Conservation (phyloP, 345 rosid species). For the Syzygium oleosum region DNA sequence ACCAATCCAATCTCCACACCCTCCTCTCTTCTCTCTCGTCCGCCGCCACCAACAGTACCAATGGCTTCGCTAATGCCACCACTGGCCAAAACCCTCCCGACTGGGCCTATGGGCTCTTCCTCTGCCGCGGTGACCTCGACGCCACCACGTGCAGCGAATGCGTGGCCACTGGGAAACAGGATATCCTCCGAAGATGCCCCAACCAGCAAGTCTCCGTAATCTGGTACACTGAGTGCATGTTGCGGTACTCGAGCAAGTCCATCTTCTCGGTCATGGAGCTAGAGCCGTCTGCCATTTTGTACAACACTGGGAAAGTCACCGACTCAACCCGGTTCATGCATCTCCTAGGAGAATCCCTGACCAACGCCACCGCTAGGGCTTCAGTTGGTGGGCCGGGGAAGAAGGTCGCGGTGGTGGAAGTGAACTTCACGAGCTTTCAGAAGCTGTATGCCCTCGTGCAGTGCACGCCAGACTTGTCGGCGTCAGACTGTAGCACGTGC, state of each 20-base stretch:
- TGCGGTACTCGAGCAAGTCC: not conserved
- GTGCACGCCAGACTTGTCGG: no score
- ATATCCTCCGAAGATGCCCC: not conserved
- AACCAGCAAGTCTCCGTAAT: not conserved
- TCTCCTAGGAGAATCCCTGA: no score
- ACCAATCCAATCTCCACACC: not conserved
- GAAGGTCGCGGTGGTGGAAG: no score
- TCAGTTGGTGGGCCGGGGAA: no score
- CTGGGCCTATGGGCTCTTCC: not conserved
- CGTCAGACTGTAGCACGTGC: no score
- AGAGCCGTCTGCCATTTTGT: not conserved
- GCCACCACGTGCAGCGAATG: not conserved
- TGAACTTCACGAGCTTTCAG: no score
- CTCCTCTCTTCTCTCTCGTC: not conserved
- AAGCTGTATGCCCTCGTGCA: no score
- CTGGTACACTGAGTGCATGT: not conserved
- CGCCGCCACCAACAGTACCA: not conserved
- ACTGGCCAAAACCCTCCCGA: not conserved
- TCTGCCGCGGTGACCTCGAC: rapidly evolving
- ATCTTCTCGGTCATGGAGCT: not conserved
- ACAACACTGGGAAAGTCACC: not conserved
- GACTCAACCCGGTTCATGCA: no score
- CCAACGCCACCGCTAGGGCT: no score
- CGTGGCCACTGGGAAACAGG: not conserved
- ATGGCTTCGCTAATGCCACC: not conserved